A percentile compares a stretch with the other conserved stretches of the same genome.
These are phyloP conservation scores for Yamadazyma phyllophila DNA, from an alignment of 805 yeast genomes.

Conservation along the genomic window DNA sequence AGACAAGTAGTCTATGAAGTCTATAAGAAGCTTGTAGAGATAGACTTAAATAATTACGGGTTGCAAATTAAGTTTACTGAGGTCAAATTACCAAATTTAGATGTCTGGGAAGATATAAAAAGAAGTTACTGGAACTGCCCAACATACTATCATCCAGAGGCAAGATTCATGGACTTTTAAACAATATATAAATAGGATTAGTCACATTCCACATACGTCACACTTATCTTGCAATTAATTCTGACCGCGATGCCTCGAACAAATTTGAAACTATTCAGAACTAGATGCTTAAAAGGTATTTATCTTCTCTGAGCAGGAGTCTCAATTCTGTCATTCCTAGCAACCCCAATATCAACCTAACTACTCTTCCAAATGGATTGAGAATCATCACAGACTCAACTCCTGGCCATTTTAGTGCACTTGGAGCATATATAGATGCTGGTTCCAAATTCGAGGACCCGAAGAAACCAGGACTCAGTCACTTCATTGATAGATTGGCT, in stretches of 20 bases:
- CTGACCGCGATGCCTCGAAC: slow-evolving; percentile 3
- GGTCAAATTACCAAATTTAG: slow-evolving; percentile 45
- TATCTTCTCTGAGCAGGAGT: slow-evolving; percentile 5
- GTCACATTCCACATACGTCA: not conserved
- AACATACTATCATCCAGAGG: slow-evolving; percentile 64
- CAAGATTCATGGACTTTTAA: slow-evolving; percentile 37
- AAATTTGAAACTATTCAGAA: not conserved
- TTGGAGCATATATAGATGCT: slow-evolving; percentile 86
- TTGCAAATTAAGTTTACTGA: slow-evolving; percentile 56
- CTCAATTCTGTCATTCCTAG: not conserved
- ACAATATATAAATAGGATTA: not conserved
- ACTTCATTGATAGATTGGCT: slow-evolving; percentile 81
- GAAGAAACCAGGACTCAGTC: slow-evolving; percentile 68
- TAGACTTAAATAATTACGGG: slow-evolving; percentile 81
- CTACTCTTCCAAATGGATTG: slow-evolving; percentile 68
- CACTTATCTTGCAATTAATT: not conserved
- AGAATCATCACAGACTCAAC: slow-evolving; percentile 79
- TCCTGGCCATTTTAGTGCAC: slow-evolving; percentile 88
- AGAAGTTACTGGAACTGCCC: slow-evolving; percentile 71
- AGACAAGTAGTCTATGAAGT: slow-evolving; percentile 56
- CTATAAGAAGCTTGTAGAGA: slow-evolving; percentile 74
- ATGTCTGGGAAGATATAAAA: slow-evolving; percentile 62
- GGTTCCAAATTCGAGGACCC: slow-evolving; percentile 82
- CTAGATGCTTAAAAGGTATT: slow-evolving; percentile 8
- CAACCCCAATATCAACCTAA: slow-evolving; percentile 22